Evolutionary conservation across 169 alveolate species (phyloP).

Genomic region (Cryptosporidium baileyi): DNA sequence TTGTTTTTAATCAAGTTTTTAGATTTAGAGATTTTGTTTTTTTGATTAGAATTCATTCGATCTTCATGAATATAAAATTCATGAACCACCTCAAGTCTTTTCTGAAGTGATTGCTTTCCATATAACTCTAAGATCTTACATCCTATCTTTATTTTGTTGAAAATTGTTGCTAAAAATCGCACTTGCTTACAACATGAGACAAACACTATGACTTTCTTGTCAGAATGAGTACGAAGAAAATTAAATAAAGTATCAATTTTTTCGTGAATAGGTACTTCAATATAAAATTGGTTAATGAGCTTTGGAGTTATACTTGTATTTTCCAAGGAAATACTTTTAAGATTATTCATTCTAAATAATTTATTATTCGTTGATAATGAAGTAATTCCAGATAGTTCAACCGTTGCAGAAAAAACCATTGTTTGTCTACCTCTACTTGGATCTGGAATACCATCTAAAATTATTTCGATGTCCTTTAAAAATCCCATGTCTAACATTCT

Average conservation of each 20-base stretch:
- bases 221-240: constrained; percentile 88
- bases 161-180: constrained; percentile 73
- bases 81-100: constrained; percentile 64
- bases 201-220: constrained; percentile 88
- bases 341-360: constrained; percentile 70
- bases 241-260: constrained; percentile 90
- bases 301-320: constrained; percentile 63
- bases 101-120: constrained; percentile 71
- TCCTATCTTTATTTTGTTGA: constrained; percentile 68
- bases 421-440: constrained; percentile 79
- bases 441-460: constrained; percentile 85
- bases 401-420: constrained; percentile 92
- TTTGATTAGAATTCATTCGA: not conserved
- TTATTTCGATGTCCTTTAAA: constrained; percentile 82
- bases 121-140: constrained; percentile 75
- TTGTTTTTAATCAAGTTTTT: not conserved
- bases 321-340: constrained; percentile 57
- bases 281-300: constrained; percentile 83
- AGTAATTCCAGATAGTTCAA: constrained; percentile 73
- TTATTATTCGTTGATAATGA: constrained; percentile 72
- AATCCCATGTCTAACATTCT: constrained; percentile 90
- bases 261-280: constrained; percentile 85
- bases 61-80: constrained; percentile 17
- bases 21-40: not conserved
- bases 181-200: constrained; percentile 92